phyloP scores from a whole-genome alignment of 2,329 filamentous ascomycete genomes.

The Colletotrichum tanaceti region DNA sequence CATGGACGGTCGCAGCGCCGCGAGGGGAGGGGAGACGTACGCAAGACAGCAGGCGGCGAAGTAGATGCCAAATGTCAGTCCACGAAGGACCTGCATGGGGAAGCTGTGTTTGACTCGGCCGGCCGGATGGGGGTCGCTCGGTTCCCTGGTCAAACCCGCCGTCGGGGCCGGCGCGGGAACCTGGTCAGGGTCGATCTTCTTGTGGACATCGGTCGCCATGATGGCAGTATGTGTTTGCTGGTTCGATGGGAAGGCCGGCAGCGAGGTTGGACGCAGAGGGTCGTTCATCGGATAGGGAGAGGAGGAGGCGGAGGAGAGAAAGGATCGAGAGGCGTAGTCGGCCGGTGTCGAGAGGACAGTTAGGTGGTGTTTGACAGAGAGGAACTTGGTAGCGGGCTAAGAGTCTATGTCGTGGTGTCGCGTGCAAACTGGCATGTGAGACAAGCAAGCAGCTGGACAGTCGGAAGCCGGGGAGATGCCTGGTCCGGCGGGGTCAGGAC shows the following conservation, averaged over 20 bases:
- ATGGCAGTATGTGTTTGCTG: constrained; percentile 42
- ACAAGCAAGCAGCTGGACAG: constrained; percentile 28
- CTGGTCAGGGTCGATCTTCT: constrained; percentile 41
- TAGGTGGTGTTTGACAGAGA: background rate
- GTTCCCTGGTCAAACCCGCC: constrained; percentile 33
- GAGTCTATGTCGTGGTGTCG: constrained; percentile 21
- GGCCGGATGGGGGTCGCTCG: constrained; percentile 59
- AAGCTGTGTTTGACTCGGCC: constrained; percentile 66
- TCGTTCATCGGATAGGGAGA: background rate
- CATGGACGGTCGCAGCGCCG: background rate
- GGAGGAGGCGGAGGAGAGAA: background rate
- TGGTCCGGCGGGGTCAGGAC: constrained; percentile 27
- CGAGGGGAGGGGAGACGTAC: constrained; percentile 52
- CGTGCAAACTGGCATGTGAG: constrained; percentile 37
- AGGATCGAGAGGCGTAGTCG: background rate
- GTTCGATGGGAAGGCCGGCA: background rate
- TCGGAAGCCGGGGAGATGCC: constrained; percentile 31
- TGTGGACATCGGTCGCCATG: constrained; percentile 53
- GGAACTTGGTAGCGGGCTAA: constrained; percentile 8
- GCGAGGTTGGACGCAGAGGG: background rate
- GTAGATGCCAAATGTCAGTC: constrained; percentile 63
- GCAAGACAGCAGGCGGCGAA: constrained; percentile 61
- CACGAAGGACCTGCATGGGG: constrained; percentile 63
- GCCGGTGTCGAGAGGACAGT: background rate
- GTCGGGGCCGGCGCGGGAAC: constrained; percentile 42